phyloP scores from a whole-genome alignment of 2,329 filamentous ascomycete genomes.

The Fusarium succisae region DNA sequence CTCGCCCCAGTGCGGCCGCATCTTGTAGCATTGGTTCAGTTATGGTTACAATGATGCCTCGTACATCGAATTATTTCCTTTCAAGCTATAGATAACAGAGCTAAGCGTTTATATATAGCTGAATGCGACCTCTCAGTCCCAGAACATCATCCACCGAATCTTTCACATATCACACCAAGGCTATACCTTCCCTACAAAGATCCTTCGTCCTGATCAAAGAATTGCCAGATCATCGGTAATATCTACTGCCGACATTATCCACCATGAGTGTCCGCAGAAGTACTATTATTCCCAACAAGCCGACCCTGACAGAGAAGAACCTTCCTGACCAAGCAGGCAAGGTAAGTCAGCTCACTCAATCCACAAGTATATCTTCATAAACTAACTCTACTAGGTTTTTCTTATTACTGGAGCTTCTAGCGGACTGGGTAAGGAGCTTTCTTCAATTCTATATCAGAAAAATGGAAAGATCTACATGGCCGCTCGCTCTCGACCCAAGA shows the following conservation, averaged over 20 bases:
- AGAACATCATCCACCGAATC: no score
- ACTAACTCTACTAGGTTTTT: neutral
- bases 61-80: accelerated
- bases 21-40: accelerated
- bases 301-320: neutral
- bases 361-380: no score
- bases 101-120: neutral
- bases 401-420: conserved; percentile 55
- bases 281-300: neutral
- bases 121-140: no score
- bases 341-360: neutral
- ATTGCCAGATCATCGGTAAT: no score
- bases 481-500: conserved; percentile 54
- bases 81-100: accelerated
- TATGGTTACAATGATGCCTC: accelerated
- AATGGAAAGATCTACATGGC: conserved; percentile 64
- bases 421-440: conserved; percentile 60
- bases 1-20: neutral
- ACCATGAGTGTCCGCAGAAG: neutral
- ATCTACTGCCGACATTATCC: no score
- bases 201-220: no score
- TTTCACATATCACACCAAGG: no score
- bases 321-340: neutral
- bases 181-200: no score
- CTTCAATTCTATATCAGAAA: conserved; percentile 60